Percentiles rank a stretch among this genome's conserved stretches.
phyloP scores from a whole-genome alignment of 164 flowering plant genomes.

The Chimonanthus salicifolius region DNA sequence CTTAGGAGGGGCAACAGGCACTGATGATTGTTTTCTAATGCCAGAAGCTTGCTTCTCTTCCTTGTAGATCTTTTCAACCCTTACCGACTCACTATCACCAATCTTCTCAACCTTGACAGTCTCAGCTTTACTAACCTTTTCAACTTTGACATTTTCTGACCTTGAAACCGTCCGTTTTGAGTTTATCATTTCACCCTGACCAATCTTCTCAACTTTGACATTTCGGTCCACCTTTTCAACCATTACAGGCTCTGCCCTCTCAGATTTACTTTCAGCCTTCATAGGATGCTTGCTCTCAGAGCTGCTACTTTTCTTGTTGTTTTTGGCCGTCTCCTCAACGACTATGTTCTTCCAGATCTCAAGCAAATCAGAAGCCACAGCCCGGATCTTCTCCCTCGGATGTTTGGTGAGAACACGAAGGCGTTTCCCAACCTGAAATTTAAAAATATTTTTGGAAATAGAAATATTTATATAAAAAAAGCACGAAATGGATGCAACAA shows the following conservation, averaged over 20 bases:
- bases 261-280: slow-evolving; percentile 15
- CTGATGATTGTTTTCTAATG: slow-evolving; percentile 28
- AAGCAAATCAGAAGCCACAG: slow-evolving; percentile 60
- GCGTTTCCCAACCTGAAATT: slow-evolving; percentile 75
- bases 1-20: slow-evolving; percentile 49
- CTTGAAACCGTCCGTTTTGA: slow-evolving; percentile 22
- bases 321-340: slow-evolving; percentile 53
- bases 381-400: slow-evolving; percentile 59
- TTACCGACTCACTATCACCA: slow-evolving; percentile 9
- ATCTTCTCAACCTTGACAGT: slow-evolving; percentile 26
- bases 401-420: slow-evolving; percentile 80
- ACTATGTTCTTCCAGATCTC: slow-evolving; percentile 77
- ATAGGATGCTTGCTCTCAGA: slow-evolving; percentile 21
- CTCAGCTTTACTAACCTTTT: slow-evolving; percentile 13
- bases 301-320: slow-evolving; percentile 40
- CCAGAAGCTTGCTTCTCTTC: slow-evolving; percentile 28
- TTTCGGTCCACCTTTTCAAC: slow-evolving; percentile 25
- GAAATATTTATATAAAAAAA: background rate
- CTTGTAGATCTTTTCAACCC: slow-evolving; percentile 32
- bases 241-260: slow-evolving; percentile 10
- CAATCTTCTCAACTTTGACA: slow-evolving; percentile 31
- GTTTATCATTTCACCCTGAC: slow-evolving; percentile 9
- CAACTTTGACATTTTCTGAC: slow-evolving; percentile 26
- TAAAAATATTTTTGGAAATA: background rate
- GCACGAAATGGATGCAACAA: background rate